phyloP scores from a whole-genome alignment of 2,329 filamentous ascomycete species.

The Pseudovirgaria hyperparasitica region DNA sequence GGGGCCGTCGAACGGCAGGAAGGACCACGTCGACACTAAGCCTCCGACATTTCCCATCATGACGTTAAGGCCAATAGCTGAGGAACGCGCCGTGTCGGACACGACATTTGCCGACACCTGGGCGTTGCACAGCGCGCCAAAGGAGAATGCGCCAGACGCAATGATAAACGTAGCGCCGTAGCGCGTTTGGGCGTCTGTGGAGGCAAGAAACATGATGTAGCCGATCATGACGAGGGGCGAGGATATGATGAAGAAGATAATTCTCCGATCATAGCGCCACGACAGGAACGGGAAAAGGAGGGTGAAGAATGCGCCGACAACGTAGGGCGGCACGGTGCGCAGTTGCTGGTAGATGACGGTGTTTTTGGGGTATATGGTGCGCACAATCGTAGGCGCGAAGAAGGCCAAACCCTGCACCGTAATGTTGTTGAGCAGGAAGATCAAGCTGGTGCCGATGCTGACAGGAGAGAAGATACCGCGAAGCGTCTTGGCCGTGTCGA shows the following conservation, averaged over 20 bases:
- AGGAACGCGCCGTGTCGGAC: constrained; percentile 52
- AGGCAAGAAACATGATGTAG: constrained; percentile 58
- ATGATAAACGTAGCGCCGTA: constrained; percentile 63
- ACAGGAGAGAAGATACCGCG: constrained; percentile 53
- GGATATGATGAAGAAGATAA: constrained; percentile 46
- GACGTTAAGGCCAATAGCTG: constrained; percentile 53
- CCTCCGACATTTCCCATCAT: constrained; percentile 67
- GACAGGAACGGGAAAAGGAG: constrained; percentile 48
- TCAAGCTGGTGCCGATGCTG: constrained; percentile 41
- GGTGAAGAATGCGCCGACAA: constrained; percentile 56
- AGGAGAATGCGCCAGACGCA: constrained; percentile 48
- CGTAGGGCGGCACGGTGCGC: constrained; percentile 57
- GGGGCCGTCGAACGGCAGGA: constrained; percentile 49
- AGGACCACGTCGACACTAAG: constrained; percentile 52
- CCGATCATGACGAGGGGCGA: constrained; percentile 55
- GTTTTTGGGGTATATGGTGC: constrained; percentile 50
- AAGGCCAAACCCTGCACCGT: constrained; percentile 60
- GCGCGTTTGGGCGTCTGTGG: constrained; percentile 34
- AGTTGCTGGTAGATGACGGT: constrained; percentile 52
- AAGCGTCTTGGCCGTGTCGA: constrained; percentile 46
- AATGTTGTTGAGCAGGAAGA: constrained; percentile 55
- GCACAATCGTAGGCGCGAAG: constrained; percentile 58
- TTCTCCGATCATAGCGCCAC: constrained; percentile 47
- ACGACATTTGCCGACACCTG: constrained; percentile 59
- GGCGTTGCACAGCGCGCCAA: constrained; percentile 53